Conservation (phyloP, 768 basidiomycete species). For the Auricularia cornea region DNA sequence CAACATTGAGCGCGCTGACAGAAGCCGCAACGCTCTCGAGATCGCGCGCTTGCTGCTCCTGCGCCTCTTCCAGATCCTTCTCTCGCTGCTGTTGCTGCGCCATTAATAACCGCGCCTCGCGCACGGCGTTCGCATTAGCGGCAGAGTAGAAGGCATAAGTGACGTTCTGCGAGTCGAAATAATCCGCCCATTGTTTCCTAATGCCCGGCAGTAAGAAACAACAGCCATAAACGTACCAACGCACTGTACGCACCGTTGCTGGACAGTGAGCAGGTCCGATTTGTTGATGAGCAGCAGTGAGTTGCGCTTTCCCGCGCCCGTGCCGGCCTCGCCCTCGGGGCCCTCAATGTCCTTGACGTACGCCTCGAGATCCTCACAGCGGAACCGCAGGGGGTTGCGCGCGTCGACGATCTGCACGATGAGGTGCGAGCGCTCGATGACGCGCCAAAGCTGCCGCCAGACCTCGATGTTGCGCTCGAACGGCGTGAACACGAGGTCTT, state of each 20-base stretch:
- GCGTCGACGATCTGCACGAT: constrained; percentile 95
- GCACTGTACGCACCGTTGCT: constrained; percentile 57
- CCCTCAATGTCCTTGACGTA: constrained; percentile 84
- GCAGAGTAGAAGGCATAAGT: constrained; percentile 92
- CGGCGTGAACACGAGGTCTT: constrained; percentile 84
- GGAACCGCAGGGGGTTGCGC: constrained; percentile 85
- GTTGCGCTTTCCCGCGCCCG: constrained; percentile 57
- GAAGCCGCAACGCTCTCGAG: too few species aligned
- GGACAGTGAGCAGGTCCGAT: constrained; percentile 78
- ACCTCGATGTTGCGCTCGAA: constrained; percentile 98
- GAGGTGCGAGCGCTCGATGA: constrained; percentile 89
- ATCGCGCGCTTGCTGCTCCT: background rate
- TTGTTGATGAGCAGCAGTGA: constrained; percentile 90
- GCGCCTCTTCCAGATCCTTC: background rate
- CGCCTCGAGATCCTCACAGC: constrained; percentile 83
- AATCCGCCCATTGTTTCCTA: constrained; percentile 85
- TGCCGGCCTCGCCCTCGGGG: constrained; percentile 70
- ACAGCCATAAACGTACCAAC: background rate
- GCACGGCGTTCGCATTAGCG: constrained; percentile 74
- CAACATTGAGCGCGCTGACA: too few species aligned
- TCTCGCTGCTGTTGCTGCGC: constrained; percentile 15
- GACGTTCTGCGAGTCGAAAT: constrained; percentile 69
- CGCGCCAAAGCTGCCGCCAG: constrained; percentile 97
- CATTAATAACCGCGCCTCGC: constrained; percentile 50
- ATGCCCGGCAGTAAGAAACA: background rate